These are phyloP conservation scores for Curvularia sp. DNA, from an alignment of 2,329 filamentous ascomycete species.

Conservation along the genomic window DNA sequence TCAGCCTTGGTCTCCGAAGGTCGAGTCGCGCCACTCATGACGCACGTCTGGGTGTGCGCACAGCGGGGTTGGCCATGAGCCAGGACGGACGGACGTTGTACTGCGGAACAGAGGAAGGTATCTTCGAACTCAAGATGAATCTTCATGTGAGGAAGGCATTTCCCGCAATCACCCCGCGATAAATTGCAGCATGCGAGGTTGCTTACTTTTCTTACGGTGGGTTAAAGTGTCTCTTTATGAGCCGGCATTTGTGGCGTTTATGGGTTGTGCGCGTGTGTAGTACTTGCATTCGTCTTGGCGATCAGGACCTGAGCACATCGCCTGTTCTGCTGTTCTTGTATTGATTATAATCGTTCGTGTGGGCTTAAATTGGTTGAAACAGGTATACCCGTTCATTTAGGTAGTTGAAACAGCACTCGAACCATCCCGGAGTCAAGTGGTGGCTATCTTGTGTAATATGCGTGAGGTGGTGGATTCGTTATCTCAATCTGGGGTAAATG, in stretches of 20 bases:
- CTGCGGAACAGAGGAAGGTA: constrained; percentile 68
- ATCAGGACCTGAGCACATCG: constrained; percentile 10
- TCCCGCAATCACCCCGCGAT: constrained; percentile 50
- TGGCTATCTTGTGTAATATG: background rate
- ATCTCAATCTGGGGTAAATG: constrained; percentile 30
- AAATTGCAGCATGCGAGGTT: constrained; percentile 14
- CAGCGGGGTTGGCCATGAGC: constrained; percentile 58
- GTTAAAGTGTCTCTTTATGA: constrained; percentile 4
- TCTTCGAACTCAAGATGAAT: constrained; percentile 76
- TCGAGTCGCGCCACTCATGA: constrained; percentile 36
- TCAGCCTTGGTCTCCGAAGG: constrained; percentile 35
- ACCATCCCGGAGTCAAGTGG: background rate
- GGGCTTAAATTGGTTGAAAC: constrained; percentile 3
- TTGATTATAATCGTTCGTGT: constrained; percentile 9
- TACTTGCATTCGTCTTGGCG: constrained; percentile 13
- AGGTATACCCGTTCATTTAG: constrained; percentile 17
- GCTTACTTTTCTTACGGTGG: background rate
- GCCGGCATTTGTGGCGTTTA: constrained; percentile 1
- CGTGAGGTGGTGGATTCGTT: constrained; percentile 12
- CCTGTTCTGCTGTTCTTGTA: background rate
- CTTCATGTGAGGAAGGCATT: constrained; percentile 63
- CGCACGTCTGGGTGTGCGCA: constrained; percentile 51
- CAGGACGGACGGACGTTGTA: constrained; percentile 56
- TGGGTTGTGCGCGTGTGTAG: background rate
- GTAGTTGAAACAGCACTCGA: constrained; percentile 7